Evolutionary conservation across 2,329 filamentous ascomycete species (phyloP), one percentile per base, ranked within the genome.

Genomic region (Karstenula rhodostoma): DNA sequence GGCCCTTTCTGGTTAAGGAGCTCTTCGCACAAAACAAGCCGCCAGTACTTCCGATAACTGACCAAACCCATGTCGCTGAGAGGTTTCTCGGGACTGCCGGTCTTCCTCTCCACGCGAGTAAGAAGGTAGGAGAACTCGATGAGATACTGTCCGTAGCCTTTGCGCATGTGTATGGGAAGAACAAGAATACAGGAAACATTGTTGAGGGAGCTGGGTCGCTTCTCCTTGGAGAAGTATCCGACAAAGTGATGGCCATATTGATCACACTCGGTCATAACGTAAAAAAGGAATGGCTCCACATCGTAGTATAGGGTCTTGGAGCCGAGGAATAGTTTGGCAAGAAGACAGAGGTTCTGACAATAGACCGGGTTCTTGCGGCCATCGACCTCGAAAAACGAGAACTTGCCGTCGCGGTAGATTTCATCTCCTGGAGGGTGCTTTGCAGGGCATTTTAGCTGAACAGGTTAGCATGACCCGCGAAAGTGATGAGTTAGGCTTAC

Each of bases 161-260:
- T 97, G 57, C 96, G 90, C 80, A 97, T 94, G 74, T 98, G 95
- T 57, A 98, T 97, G 0, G 95, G 95, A 42, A 99, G 82, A 4
- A 96, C 97, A 50, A 99, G 82, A 68, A 99, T 99, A 78, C 95
- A 99, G 9, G 93, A 97, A 50, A 99, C 95, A 67, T 99, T 99
- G 78, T 99, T 98, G 69, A 94, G 90, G 62, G 93, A 96, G 77
- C 92, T 94, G 2, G 93, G 90, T 46, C 96, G 86, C 80, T 99
- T 99, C 80, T 99, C 95, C 77, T 99, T 99, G 53, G 95, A 98
- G 72, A 99, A 99, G 75, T 99, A 99, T n/a, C 95, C 95, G 27
- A 98, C 94, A 68, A 99, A 95, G 75, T 97, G 95, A 74, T 95
- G 97, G 19, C 94, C 94, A 19, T 90, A 87, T 58, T 95, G 90